phyloP scores from a whole-genome alignment of 169 alveolate genomes.

The Ichthyophthirius multifiliis region DNA sequence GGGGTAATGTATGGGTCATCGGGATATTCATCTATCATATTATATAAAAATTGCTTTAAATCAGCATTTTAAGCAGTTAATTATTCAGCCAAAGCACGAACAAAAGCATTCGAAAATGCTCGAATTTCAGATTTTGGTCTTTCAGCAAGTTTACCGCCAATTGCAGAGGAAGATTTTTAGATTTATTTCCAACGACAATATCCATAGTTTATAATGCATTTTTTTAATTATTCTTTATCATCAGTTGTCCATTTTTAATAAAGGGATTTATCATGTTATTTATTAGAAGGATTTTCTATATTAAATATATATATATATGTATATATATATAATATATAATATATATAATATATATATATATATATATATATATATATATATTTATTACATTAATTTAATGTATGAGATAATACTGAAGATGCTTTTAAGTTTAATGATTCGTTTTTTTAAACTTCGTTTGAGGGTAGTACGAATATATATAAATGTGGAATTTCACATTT shows the following conservation, averaged over 20 bases:
- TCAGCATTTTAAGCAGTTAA: conserved; percentile 69
- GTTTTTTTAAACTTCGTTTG: background rate
- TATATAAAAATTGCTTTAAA: conserved; percentile 60
- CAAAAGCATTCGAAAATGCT: conserved; percentile 79
- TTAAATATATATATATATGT: background rate
- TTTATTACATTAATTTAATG: background rate
- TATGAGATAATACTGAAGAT: background rate
- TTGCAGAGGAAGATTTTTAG: conserved; percentile 45
- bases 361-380: background rate
- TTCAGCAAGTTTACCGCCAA: conserved; percentile 52
- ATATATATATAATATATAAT: no score
- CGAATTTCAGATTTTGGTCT: conserved; percentile 73
- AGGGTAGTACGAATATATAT: background rate
- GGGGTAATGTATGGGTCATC: conserved; percentile 78
- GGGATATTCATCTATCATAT: conserved; percentile 80
- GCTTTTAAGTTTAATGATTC: conserved; percentile 5
- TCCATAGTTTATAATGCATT: conserved; percentile 76
- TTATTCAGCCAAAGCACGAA: conserved; percentile 66
- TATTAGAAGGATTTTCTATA: conserved; percentile 9
- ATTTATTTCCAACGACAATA: conserved; percentile 87
- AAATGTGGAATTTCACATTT: conserved; percentile 8
- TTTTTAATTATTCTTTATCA: conserved; percentile 83
- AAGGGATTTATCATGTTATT: conserved; percentile 19
- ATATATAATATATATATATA: no score
- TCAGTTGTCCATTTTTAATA: conserved; percentile 73